phyloP scores from a whole-genome alignment of 768 basidiomycete genomes.

The Nidularia pulvinata region DNA sequence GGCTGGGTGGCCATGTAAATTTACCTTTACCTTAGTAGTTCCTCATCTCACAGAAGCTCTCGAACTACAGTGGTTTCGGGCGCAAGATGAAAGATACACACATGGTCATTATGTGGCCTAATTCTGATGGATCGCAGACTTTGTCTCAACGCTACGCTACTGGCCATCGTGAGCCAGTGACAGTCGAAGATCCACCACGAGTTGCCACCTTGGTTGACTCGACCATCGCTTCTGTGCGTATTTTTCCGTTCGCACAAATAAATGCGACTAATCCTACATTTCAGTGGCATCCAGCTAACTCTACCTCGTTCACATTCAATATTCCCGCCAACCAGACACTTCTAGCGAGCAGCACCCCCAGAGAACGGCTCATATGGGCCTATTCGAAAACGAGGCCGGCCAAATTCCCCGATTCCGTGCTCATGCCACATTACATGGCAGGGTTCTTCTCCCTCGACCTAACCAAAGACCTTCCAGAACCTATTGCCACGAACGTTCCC shows the following conservation, averaged over 20 bases:
- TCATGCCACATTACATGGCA: conserved; percentile 25
- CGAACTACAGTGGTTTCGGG: conserved; percentile 45
- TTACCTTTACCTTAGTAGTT: background rate
- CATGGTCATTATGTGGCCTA: conserved; percentile 57
- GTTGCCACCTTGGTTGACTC: conserved; percentile 36
- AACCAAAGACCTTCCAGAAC: conserved; percentile 19
- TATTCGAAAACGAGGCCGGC: conserved; percentile 28
- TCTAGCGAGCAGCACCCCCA: conserved; percentile 16
- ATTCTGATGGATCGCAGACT: conserved; percentile 50
- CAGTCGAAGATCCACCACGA: conserved; percentile 41
- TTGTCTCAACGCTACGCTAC: conserved; percentile 57
- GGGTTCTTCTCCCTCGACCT: conserved; percentile 34
- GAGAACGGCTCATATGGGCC: conserved; percentile 38
- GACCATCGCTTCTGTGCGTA: conserved; percentile 27
- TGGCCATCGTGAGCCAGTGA: conserved; percentile 45
- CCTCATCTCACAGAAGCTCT: background rate
- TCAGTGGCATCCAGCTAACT: conserved; percentile 25
- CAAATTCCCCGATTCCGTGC: conserved; percentile 11
- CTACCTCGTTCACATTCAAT: conserved; percentile 38
- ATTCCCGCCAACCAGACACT: conserved; percentile 36
- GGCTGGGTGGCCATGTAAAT: conserved; percentile 58
- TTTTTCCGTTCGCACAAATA: background rate
- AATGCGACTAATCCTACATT: background rate
- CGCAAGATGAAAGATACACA: conserved; percentile 43
- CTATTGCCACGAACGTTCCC: background rate